Evolutionary conservation across 768 basidiomycete genomes (phyloP).

Genomic region (Rhizopogon vesiculosus): DNA sequence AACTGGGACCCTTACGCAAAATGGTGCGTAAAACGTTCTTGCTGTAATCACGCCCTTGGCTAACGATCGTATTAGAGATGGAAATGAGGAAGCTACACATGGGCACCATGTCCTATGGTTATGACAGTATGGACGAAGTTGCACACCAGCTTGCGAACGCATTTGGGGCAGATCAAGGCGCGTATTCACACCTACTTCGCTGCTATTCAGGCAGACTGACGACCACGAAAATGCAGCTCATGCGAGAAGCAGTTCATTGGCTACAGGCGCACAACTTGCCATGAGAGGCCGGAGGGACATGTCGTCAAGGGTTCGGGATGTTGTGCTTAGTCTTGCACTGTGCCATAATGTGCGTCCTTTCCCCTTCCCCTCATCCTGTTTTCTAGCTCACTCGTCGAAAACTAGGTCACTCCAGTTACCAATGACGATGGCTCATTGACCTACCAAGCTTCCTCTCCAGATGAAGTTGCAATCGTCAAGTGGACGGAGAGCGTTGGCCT

Average conservation of each 20-base stretch:
- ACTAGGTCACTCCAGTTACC: slow-evolving; percentile 87
- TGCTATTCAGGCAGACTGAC: not conserved
- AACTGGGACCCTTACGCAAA: slow-evolving; percentile 96
- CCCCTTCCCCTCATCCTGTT: not conserved
- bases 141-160: slow-evolving; percentile 85
- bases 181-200: not conserved
- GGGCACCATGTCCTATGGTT: slow-evolving; percentile 97
- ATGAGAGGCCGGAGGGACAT: slow-evolving; percentile 88
- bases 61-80: slow-evolving; percentile 65
- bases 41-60: not conserved
- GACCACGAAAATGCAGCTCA: slow-evolving; percentile 26
- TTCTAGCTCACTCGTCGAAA: not conserved
- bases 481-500: slow-evolving; percentile 97
- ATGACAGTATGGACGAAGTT: slow-evolving; percentile 99
- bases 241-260: slow-evolving; percentile 48
- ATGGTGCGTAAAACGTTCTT: slow-evolving; percentile 51
- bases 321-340: slow-evolving; percentile 86
- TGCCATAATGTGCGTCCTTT: slow-evolving; percentile 81
- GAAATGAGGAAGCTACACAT: slow-evolving; percentile 99
- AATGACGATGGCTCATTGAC: slow-evolving; percentile 95
- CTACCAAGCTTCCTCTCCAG: slow-evolving; percentile 97
- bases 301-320: slow-evolving; percentile 89
- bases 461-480: slow-evolving; percentile 97
- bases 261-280: slow-evolving; percentile 80
- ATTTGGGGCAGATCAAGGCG: slow-evolving; percentile 68